A percentile compares a stretch with the other conserved stretches of the same genome.
phyloP scores from a whole-genome alignment of 495 filamentous ascomycete species.

The Amphirosellinia nigrospora region DNA sequence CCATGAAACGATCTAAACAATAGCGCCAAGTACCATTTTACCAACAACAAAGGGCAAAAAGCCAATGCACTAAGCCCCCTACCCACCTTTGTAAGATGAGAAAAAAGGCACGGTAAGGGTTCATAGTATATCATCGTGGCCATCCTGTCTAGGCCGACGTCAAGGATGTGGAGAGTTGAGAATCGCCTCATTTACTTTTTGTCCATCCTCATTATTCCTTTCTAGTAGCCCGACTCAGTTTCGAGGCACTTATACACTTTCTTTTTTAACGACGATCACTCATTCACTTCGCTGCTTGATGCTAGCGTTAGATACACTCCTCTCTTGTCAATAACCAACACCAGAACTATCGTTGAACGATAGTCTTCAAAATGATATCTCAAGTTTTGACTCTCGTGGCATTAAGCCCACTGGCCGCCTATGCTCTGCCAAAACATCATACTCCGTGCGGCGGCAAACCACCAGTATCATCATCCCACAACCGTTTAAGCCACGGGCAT shows the following conservation, averaged over 20 bases:
- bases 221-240: conserved; percentile 17
- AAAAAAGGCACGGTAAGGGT: not conserved
- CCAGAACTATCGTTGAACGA: conserved; percentile 16
- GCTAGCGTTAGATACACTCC: conserved; percentile 3
- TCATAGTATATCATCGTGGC: conserved; percentile 8
- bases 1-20: conserved; percentile 23
- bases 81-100: conserved; percentile 12
- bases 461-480: not conserved
- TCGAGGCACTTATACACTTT: conserved; percentile 24
- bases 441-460: conserved; percentile 17
- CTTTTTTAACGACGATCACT: conserved; percentile 6
- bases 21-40: not conserved
- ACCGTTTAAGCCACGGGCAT: conserved; percentile 14
- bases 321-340: not conserved
- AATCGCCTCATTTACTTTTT: conserved; percentile 6
- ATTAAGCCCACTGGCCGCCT: conserved; percentile 13
- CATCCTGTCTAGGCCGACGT: not conserved
- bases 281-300: not conserved
- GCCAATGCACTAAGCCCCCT: not conserved
- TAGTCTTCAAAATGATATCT: conserved; percentile 16
- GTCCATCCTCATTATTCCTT: conserved; percentile 9
- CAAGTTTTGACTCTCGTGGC: conserved; percentile 22
- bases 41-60: conserved; percentile 12
- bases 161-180: not conserved
- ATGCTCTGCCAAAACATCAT: conserved; percentile 12